Percentiles rank a stretch among this genome's conserved stretches.
Conservation (phyloP, 2,329 filamentous ascomycete genomes). For the Xylariaceae sp. region DNA sequence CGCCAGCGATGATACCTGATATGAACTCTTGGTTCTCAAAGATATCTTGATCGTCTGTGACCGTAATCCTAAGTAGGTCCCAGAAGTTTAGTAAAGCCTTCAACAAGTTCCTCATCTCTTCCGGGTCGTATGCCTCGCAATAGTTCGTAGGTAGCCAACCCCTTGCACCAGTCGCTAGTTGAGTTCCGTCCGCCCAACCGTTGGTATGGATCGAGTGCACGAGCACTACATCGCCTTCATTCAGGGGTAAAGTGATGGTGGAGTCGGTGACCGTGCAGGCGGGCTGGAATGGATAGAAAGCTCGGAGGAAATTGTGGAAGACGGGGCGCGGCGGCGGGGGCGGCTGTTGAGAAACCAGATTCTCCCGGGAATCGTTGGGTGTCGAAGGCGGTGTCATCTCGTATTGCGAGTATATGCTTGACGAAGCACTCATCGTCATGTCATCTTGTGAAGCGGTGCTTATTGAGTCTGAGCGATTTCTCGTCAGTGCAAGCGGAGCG, state of each 20-base stretch:
- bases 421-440: constrained; percentile 27
- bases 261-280: constrained; percentile 70
- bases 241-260: constrained; percentile 81
- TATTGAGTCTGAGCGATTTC: constrained; percentile 33
- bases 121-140: constrained; percentile 88
- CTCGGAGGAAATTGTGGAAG: constrained; percentile 92
- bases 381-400: constrained; percentile 76
- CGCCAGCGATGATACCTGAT: constrained; percentile 87
- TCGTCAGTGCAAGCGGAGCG: constrained; percentile 53
- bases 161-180: constrained; percentile 76
- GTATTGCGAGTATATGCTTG: constrained; percentile 43
- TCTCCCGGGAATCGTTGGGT: constrained; percentile 62
- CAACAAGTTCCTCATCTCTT: constrained; percentile 77
- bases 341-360: constrained; percentile 40
- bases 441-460: constrained; percentile 28
- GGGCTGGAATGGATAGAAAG: constrained; percentile 88
- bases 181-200: constrained; percentile 95
- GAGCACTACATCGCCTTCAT: constrained; percentile 85
- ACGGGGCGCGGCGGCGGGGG: constrained; percentile 52
- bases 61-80: constrained; percentile 78
- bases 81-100: constrained; percentile 86
- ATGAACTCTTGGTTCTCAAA: constrained; percentile 93
- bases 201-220: constrained; percentile 97
- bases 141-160: constrained; percentile 99
- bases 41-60: constrained; percentile 67